A percentile compares a stretch with the other conserved stretches of the same genome.
These are phyloP conservation scores for Citrus unshiu DNA, from an alignment of 345 rosid species.

Conservation along the genomic window DNA sequence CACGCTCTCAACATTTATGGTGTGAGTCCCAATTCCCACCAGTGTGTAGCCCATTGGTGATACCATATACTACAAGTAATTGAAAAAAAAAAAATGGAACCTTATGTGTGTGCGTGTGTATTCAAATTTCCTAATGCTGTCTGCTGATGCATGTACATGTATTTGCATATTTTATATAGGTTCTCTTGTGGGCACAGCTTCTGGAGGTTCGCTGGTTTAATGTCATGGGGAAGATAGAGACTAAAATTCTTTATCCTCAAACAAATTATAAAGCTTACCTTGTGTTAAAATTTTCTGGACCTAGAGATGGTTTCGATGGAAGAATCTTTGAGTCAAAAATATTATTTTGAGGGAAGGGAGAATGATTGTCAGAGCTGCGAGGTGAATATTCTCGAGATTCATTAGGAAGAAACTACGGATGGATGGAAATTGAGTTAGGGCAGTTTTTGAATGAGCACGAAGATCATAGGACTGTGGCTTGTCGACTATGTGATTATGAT, in stretches of 20 bases:
- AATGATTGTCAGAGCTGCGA: not conserved
- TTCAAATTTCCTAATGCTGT: not conserved
- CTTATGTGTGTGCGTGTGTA: too few relatives aligned
- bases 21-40: too few relatives aligned
- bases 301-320: not conserved
- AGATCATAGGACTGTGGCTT: not conserved
- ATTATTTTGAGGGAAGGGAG: not conserved
- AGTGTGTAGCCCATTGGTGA: too few relatives aligned
- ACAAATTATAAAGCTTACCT: conserved; percentile 25
- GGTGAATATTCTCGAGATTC: not conserved
- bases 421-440: not conserved
- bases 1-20: too few relatives aligned
- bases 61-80: too few relatives aligned
- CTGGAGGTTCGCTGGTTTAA: conserved; percentile 11
- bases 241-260: conserved; percentile 13
- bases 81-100: too few relatives aligned
- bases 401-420: not conserved
- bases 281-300: conserved; percentile 8
- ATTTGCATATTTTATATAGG: not conserved
- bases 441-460: not conserved
- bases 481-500: not conserved
- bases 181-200: conserved; percentile 24
- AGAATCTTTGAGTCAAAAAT: not conserved
- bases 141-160: not conserved
- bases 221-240: conserved; percentile 13